phyloP scores from a whole-genome alignment of 2,329 filamentous ascomycete species.

The Hypoxylon sp. region DNA sequence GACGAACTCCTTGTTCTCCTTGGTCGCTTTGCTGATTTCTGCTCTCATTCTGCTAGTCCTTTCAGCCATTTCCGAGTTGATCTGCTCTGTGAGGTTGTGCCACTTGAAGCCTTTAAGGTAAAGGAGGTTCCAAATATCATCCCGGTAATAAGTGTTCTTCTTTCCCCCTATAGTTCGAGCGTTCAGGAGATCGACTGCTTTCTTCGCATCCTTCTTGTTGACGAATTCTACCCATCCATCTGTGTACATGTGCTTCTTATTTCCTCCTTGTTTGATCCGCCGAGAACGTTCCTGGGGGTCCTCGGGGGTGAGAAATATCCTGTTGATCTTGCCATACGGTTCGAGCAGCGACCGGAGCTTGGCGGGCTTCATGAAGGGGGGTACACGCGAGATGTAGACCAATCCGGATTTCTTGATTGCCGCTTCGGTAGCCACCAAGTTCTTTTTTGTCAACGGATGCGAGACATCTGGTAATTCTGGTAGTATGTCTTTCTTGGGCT shows the following conservation, averaged over 20 bases:
- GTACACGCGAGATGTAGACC: slow-evolving; percentile 85
- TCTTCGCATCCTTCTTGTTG: slow-evolving; percentile 81
- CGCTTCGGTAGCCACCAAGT: slow-evolving; percentile 74
- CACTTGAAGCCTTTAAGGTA: slow-evolving; percentile 90
- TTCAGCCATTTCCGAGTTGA: slow-evolving; percentile 85
- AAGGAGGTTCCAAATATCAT: slow-evolving; percentile 88
- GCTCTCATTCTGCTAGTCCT: slow-evolving; percentile 80
- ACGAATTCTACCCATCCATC: slow-evolving; percentile 91
- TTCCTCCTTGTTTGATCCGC: slow-evolving; percentile 80
- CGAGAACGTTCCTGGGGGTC: slow-evolving; percentile 75
- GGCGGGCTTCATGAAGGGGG: slow-evolving; percentile 88
- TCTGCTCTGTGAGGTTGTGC: slow-evolving; percentile 80
- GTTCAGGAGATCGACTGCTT: slow-evolving; percentile 82
- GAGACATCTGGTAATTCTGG: slow-evolving; percentile 64
- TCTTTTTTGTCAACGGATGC: slow-evolving; percentile 74
- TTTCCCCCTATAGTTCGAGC: slow-evolving; percentile 85
- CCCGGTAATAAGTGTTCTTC: slow-evolving; percentile 85
- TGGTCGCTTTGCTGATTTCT: slow-evolving; percentile 81
- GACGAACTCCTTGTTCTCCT: slow-evolving; percentile 86
- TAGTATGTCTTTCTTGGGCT: slow-evolving; percentile 50
- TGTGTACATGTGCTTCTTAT: slow-evolving; percentile 85
- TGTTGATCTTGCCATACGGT: slow-evolving; percentile 80
- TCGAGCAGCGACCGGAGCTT: slow-evolving; percentile 82
- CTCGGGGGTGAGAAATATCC: slow-evolving; percentile 52
- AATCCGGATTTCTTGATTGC: slow-evolving; percentile 82